Percentiles rank a stretch among this genome's conserved stretches.
phyloP scores from a whole-genome alignment of 1,139 yeast genomes.

The Sugiyamaella grinbergsii region DNA sequence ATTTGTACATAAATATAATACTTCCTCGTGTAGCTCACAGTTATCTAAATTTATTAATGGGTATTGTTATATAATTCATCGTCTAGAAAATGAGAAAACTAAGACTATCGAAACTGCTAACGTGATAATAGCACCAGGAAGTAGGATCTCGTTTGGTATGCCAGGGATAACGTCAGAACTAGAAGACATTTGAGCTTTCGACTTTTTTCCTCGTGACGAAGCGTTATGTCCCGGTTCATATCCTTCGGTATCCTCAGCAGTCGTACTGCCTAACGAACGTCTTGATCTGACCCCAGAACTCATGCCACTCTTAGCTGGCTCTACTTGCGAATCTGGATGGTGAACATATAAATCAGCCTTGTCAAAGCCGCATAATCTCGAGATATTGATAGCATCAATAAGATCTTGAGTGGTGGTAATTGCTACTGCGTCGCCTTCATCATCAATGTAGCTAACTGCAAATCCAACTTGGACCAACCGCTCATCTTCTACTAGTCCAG shows the following conservation, averaged over 20 bases:
- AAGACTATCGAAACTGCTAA: conserved; percentile 62
- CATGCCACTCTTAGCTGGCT: conserved; percentile 24
- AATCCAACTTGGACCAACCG: conserved; percentile 45
- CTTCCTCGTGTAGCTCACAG: background rate
- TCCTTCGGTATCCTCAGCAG: conserved; percentile 22
- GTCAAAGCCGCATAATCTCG: conserved; percentile 52
- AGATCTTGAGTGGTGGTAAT: conserved; percentile 76
- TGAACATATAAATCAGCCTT: conserved; percentile 76
- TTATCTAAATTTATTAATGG: too few relatives aligned
- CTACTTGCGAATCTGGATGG: conserved; percentile 55
- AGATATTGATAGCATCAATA: conserved; percentile 64
- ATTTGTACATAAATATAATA: background rate
- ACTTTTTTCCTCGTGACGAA: conserved; percentile 21
- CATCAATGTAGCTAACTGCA: conserved; percentile 79
- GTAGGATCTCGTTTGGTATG: conserved; percentile 57
- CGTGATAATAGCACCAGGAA: conserved; percentile 65
- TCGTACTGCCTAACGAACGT: conserved; percentile 12
- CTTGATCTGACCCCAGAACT: conserved; percentile 6
- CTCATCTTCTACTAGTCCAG: conserved; percentile 37
- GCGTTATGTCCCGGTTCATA: conserved; percentile 31
- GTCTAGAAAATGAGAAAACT: conserved; percentile 49
- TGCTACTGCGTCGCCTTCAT: conserved; percentile 81
- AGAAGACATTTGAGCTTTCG: conserved; percentile 23
- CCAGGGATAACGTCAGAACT: conserved; percentile 52
- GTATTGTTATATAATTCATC: too few relatives aligned